A percentile compares a stretch with the other conserved stretches of the same genome.
phyloP scores from a whole-genome alignment of 2,329 filamentous ascomycete species.

The Penicillium sp. region DNA sequence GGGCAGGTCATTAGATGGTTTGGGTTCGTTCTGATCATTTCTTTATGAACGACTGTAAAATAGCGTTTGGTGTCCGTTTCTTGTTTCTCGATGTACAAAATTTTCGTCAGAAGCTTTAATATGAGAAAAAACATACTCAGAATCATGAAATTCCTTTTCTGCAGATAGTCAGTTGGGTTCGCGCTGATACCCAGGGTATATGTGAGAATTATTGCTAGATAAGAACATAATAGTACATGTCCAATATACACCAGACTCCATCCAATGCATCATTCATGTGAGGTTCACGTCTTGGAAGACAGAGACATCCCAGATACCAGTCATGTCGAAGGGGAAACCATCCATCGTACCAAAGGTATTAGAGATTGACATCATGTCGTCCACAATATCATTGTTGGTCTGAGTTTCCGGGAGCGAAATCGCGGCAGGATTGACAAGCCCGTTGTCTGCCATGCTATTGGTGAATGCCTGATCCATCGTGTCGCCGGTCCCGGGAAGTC shows the following conservation, averaged over 20 bases:
- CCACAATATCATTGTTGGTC: constrained; percentile 48
- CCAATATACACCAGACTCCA: constrained; percentile 1
- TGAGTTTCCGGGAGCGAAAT: constrained; percentile 46
- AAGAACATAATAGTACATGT: constrained; percentile 8
- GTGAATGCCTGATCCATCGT: constrained; percentile 20
- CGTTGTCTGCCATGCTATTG: constrained; percentile 25
- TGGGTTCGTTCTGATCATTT: constrained; percentile 29
- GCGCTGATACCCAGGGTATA: constrained; percentile 21
- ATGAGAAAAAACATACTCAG: constrained; percentile 17
- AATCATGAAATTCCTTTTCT: constrained; percentile 17
- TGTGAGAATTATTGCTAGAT: constrained; percentile 13
- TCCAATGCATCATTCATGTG: constrained; percentile 9
- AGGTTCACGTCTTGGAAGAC: constrained; percentile 45
- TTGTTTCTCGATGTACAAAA: constrained; percentile 29
- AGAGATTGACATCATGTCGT: constrained; percentile 50
- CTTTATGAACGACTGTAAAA: constrained; percentile 36
- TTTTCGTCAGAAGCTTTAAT: constrained; percentile 27
- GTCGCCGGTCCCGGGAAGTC: constrained; percentile 34
- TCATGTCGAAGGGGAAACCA: constrained; percentile 50
- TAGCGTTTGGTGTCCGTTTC: constrained; percentile 31
- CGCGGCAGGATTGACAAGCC: constrained; percentile 40
- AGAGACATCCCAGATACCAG: constrained; percentile 48
- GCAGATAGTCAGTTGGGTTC: constrained; percentile 7
- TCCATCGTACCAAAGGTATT: constrained; percentile 49
- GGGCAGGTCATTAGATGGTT: constrained; percentile 32